These are phyloP conservation scores for Candida manassasensis DNA, from an alignment of 805 yeast genomes.

Conservation along the genomic window DNA sequence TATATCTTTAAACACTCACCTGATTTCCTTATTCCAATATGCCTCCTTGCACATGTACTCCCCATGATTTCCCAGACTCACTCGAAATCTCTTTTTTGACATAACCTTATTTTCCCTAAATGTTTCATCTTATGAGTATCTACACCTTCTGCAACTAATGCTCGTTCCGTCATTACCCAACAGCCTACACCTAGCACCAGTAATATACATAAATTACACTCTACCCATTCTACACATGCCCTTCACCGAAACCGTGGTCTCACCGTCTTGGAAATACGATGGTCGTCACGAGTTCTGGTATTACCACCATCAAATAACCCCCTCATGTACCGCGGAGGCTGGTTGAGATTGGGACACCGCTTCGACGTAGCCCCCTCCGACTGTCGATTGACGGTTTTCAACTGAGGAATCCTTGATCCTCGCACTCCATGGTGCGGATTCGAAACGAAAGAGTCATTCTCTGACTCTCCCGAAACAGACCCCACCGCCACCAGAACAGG, in stretches of 20 bases:
- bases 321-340: constrained; percentile 39
- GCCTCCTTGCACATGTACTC: no score
- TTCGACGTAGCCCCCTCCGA: constrained; percentile 2
- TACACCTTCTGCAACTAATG: no score
- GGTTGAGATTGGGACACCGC: constrained; percentile 36
- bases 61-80: no score
- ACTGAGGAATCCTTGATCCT: constrained; percentile 20
- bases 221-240: background rate
- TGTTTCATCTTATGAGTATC: no score
- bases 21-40: no score
- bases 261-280: background rate
- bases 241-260: constrained; percentile 18
- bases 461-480: constrained; percentile 1
- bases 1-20: no score
- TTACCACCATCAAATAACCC: constrained; percentile 28
- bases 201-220: constrained; percentile 1
- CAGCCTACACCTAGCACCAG: no score
- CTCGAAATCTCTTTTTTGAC: no score
- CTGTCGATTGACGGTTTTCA: constrained; percentile 5
- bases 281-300: constrained; percentile 1
- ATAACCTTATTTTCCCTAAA: no score
- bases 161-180: no score
- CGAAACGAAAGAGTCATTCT: constrained; percentile 24
- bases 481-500: background rate
- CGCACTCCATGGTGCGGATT: constrained; percentile 5